Percentiles rank a stretch among this genome's conserved stretches.
phyloP scores from a whole-genome alignment of 2,329 filamentous ascomycete genomes.

The Monosporascus sp. region DNA sequence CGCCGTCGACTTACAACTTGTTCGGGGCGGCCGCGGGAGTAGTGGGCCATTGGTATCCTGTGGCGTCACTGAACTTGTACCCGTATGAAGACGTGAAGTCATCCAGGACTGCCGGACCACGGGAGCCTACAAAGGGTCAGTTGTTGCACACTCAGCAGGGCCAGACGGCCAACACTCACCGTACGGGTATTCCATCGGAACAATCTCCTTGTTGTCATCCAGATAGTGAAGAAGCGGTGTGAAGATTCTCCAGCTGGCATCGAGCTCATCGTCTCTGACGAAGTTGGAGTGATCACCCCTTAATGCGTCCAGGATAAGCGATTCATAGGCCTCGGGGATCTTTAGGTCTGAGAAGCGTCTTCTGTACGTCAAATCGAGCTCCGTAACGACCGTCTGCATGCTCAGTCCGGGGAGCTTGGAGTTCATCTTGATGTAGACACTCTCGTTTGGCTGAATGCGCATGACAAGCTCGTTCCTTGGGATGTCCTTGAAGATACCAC shows the following conservation, averaged over 20 bases:
- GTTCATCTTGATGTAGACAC: slow-evolving; percentile 99
- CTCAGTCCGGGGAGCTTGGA: slow-evolving; percentile 96
- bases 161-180: slow-evolving; percentile 52
- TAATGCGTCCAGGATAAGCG: slow-evolving; percentile 89
- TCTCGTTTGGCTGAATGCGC: slow-evolving; percentile 98
- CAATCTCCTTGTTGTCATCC: slow-evolving; percentile 98
- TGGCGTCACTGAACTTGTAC: slow-evolving; percentile 97
- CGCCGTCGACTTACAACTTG: slow-evolving; percentile 64
- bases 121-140: slow-evolving; percentile 63
- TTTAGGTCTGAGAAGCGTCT: slow-evolving; percentile 98
- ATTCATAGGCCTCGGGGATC: slow-evolving; percentile 99
- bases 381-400: slow-evolving; percentile 99
- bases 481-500: slow-evolving; percentile 99
- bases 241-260: slow-evolving; percentile 98
- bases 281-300: slow-evolving; percentile 99
- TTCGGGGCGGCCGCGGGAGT: slow-evolving; percentile 63
- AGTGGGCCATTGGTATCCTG: slow-evolving; percentile 91
- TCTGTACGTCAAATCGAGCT: slow-evolving; percentile 96
- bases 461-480: slow-evolving; percentile 98
- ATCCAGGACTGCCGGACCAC: slow-evolving; percentile 90
- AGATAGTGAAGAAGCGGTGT: slow-evolving; percentile 96
- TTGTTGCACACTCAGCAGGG: slow-evolving; percentile 2
- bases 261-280: slow-evolving; percentile 91
- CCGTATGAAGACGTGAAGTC: slow-evolving; percentile 98
- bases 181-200: slow-evolving; percentile 99